A percentile compares a stretch with the other conserved stretches of the same genome.
Conservation (phyloP, 2,329 filamentous ascomycete genomes). For the Domatiomyces globalis region DNA sequence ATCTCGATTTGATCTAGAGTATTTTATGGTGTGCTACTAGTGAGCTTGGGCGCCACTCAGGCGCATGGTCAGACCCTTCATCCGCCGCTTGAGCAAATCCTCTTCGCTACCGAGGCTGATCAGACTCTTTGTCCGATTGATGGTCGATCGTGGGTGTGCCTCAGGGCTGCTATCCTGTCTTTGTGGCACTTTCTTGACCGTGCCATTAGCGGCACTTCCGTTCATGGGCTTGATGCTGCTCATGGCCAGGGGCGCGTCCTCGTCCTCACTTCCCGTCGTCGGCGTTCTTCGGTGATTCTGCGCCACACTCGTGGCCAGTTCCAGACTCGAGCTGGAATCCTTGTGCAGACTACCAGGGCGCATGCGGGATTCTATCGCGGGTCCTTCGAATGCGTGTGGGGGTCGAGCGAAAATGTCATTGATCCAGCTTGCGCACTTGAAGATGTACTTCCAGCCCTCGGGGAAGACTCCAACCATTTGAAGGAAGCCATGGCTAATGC, state of each 20-base stretch:
- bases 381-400: slow-evolving; percentile 30
- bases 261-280: slow-evolving; percentile 44
- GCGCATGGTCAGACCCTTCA: slow-evolving; percentile 40
- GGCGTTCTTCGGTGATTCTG: slow-evolving; percentile 10
- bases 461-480: slow-evolving; percentile 83
- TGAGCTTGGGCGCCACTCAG: slow-evolving; percentile 31
- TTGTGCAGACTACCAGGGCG: slow-evolving; percentile 7
- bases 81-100: slow-evolving; percentile 41
- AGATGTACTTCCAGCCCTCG: slow-evolving; percentile 77
- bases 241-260: slow-evolving; percentile 19
- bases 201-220: slow-evolving; percentile 3
- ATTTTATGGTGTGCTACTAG: background rate
- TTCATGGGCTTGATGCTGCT: slow-evolving; percentile 8
- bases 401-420: slow-evolving; percentile 53
- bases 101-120: slow-evolving; percentile 42
- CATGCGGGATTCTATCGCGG: slow-evolving; percentile 22
- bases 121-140: slow-evolving; percentile 32
- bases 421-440: slow-evolving; percentile 68
- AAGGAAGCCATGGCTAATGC: slow-evolving; percentile 84
- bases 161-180: slow-evolving; percentile 14
- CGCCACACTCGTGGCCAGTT: background rate
- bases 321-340: background rate
- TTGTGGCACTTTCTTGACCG: slow-evolving; percentile 1
- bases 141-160: slow-evolving; percentile 6
- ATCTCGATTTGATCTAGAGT: background rate